Evolutionary conservation across 192 early-diverging fungal species (phyloP).

Genomic region (Cladochytrium replicatum): DNA sequence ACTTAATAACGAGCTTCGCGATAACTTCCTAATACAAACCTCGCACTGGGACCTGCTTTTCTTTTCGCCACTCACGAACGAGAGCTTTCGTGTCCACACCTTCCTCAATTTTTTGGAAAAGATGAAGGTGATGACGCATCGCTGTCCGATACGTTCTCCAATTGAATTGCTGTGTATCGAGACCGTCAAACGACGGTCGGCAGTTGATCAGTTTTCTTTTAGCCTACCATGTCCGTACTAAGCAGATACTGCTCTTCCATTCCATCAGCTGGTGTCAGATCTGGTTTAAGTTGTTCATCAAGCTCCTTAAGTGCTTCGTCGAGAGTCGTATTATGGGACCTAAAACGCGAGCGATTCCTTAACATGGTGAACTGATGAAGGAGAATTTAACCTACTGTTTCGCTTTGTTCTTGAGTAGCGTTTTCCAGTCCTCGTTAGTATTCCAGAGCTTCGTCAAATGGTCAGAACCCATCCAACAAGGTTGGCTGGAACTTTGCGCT

Average conservation of each 20-base stretch:
- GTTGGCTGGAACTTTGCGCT: slow-evolving; percentile 13
- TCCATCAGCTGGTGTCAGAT: slow-evolving; percentile 20
- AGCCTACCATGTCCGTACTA: slow-evolving; percentile 15
- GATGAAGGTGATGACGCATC: slow-evolving; percentile 26
- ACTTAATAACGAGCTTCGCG: no score
- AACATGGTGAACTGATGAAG: neutral
- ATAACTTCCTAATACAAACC: no score
- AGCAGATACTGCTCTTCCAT: slow-evolving; percentile 26
- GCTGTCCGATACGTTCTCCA: slow-evolving; percentile 43
- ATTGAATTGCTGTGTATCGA: slow-evolving; percentile 12
- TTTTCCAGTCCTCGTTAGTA: slow-evolving; percentile 13
- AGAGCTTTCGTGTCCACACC: no score
- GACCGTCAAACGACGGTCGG: neutral
- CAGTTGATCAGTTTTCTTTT: neutral
- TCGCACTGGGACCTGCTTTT: no score
- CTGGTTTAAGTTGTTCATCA: slow-evolving; percentile 27
- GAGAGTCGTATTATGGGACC: slow-evolving; percentile 6
- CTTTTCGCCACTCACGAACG: no score
- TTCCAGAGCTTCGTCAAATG: slow-evolving; percentile 20
- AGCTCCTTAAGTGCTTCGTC: slow-evolving; percentile 27
- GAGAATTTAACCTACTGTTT: slow-evolving; percentile 5
- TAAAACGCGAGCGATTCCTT: neutral
- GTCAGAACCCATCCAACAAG: slow-evolving; percentile 26
- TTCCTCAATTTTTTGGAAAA: slow-evolving; percentile 36
- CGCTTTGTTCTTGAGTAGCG: slow-evolving; percentile 6